A percentile compares a stretch with the other conserved stretches of the same genome.
Conservation (phyloP, 345 rosid species). For the Populus euphratica region DNA sequence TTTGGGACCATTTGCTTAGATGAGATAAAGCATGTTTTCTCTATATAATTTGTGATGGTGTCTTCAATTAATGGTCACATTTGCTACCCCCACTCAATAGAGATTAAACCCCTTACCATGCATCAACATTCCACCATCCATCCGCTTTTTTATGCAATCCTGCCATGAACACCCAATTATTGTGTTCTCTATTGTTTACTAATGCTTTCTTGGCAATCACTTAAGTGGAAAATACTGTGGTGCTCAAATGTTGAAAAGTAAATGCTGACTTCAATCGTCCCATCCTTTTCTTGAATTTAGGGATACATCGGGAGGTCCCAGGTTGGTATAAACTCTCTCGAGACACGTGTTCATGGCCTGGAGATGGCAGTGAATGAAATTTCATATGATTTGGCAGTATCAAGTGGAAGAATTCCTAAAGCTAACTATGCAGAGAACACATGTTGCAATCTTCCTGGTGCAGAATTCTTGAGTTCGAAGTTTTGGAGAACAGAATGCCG, state of each 20-base stretch:
- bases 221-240: not conserved
- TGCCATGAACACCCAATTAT: not conserved
- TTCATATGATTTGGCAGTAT: conserved; percentile 60
- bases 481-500: conserved; percentile 73
- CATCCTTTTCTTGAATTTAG: conserved; percentile 36
- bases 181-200: not conserved
- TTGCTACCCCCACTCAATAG: not conserved
- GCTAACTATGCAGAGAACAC: conserved; percentile 46
- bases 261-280: conserved; percentile 15
- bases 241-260: not conserved
- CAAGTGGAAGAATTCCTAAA: conserved; percentile 58
- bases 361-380: conserved; percentile 89
- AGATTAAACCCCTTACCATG: not conserved
- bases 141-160: not conserved
- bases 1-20: not conserved
- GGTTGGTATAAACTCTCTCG: conserved; percentile 74
- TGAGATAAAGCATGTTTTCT: not conserved
- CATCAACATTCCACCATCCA: not conserved
- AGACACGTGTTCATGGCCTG: conserved; percentile 75
- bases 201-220: not conserved
- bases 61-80: not conserved
- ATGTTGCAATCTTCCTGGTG: conserved; percentile 82
- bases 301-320: conserved; percentile 85
- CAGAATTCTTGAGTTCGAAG: conserved; percentile 79
- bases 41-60: not conserved